phyloP scores from a whole-genome alignment of 768 basidiomycete genomes.

The Suillus fuscotomentosus region DNA sequence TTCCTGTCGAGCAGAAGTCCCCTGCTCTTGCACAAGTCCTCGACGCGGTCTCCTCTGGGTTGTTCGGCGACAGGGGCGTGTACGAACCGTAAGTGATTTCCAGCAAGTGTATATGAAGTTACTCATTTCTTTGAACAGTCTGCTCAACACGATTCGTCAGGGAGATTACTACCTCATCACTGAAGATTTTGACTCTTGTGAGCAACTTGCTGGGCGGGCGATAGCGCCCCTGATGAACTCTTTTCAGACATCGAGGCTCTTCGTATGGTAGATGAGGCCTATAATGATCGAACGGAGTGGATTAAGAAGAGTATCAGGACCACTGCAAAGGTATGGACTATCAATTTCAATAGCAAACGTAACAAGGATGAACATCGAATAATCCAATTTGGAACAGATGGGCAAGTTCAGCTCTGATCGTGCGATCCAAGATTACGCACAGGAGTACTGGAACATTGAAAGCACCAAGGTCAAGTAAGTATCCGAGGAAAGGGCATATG shows the following conservation, averaged over 20 bases:
- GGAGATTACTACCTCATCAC: conserved; percentile 79
- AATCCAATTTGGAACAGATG: conserved; percentile 52
- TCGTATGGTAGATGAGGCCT: conserved; percentile 85
- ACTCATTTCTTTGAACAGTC: conserved; percentile 32
- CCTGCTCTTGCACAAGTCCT: conserved; percentile 80
- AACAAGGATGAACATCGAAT: neutral
- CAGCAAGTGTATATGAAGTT: conserved; percentile 18
- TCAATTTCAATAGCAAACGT: neutral
- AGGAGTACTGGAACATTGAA: conserved; percentile 83
- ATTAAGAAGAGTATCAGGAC: conserved; percentile 87
- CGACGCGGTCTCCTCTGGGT: conserved; percentile 69
- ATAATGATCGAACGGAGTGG: conserved; percentile 83
- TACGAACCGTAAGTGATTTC: conserved; percentile 77
- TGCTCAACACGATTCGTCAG: conserved; percentile 74
- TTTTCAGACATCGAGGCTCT: conserved; percentile 74
- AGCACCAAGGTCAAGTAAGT: conserved; percentile 32
- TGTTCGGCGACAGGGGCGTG: conserved; percentile 76
- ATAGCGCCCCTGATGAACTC: neutral
- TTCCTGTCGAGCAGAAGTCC: conserved; percentile 80
- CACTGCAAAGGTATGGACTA: conserved; percentile 58
- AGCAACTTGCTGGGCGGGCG: conserved; percentile 21
- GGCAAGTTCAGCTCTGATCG: conserved; percentile 96
- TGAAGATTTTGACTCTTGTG: conserved; percentile 94
- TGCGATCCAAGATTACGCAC: conserved; percentile 89
- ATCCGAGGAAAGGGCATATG: neutral